Evolutionary conservation across 805 yeast genomes (phyloP).

Genomic region (Candida multigemmis): DNA sequence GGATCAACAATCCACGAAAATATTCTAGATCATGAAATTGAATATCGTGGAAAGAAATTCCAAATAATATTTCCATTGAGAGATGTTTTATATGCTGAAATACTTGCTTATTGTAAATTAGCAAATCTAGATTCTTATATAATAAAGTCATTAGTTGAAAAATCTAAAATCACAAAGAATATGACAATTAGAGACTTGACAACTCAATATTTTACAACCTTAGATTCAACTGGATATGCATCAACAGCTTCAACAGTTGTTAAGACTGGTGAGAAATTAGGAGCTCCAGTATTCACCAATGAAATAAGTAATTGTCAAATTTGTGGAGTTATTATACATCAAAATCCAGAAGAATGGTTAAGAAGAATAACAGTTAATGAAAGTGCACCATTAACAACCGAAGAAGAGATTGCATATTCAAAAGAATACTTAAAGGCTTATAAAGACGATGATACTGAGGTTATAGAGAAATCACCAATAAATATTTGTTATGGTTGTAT

Average conservation of each 20-base stretch:
- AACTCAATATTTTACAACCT: conserved; percentile 56
- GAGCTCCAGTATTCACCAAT: conserved; percentile 29
- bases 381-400: conserved; percentile 38
- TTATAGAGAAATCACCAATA: conserved; percentile 4
- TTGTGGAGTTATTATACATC: conserved; percentile 47
- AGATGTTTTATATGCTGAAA: conserved; percentile 65
- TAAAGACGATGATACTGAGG: conserved; percentile 3
- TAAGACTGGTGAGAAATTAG: conserved; percentile 74
- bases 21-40: conserved; percentile 34
- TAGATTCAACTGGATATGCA: conserved; percentile 69
- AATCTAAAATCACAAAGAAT: conserved; percentile 46
- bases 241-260: conserved; percentile 90
- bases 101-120: conserved; percentile 44
- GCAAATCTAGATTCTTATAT: conserved; percentile 26
- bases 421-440: conserved; percentile 6
- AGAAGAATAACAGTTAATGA: conserved; percentile 55
- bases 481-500: conserved; percentile 73
- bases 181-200: conserved; percentile 80
- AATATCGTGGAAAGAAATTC: conserved; percentile 19
- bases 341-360: conserved; percentile 60
- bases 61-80: conserved; percentile 61
- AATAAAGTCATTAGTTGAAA: conserved; percentile 9
- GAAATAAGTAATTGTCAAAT: conserved; percentile 33
- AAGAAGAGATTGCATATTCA: conserved; percentile 26
- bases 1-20: conserved; percentile 56